Conservation (phyloP, 805 yeast genomes). For the Sugiyamaella americana region DNA sequence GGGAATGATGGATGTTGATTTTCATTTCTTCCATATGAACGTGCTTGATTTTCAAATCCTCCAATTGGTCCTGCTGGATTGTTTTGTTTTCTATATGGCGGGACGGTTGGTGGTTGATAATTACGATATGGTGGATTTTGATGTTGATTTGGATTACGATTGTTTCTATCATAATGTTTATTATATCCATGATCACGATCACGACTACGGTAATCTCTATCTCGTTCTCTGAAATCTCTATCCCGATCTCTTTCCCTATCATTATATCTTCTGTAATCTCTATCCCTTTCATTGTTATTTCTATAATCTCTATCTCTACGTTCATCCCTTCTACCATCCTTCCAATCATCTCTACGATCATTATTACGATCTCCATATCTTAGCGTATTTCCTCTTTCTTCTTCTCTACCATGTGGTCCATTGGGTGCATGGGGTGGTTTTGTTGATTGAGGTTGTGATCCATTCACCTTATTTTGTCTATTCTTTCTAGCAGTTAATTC, state of each 20-base stretch:
- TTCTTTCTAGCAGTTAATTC: conserved; percentile 54
- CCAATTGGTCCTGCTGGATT: too few relatives aligned
- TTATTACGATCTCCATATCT: background rate
- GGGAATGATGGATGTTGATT: too few relatives aligned
- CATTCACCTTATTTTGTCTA: background rate
- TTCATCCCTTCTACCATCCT: background rate
- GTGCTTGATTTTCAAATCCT: too few relatives aligned
- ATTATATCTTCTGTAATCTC: conserved; percentile 2
- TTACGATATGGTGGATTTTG: background rate
- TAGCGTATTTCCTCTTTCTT: background rate
- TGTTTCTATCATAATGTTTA: background rate
- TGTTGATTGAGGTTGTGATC: background rate
- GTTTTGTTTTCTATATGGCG: background rate
- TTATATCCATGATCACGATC: background rate
- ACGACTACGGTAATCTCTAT: too few relatives aligned
- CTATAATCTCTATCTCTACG: conserved; percentile 3
- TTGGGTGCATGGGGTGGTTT: conserved; percentile 11
- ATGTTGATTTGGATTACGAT: conserved; percentile 2
- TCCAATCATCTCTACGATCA: background rate
- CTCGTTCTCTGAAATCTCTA: too few relatives aligned
- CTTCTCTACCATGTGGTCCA: conserved; percentile 11
- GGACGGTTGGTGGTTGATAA: background rate
- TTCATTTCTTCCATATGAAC: too few relatives aligned
- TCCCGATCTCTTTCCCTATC: too few relatives aligned
- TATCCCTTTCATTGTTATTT: conserved; percentile 1